Base-by-base conservation (phyloP, 176 grass and related monocot genomes). In the Oryza officinalis region DNA sequence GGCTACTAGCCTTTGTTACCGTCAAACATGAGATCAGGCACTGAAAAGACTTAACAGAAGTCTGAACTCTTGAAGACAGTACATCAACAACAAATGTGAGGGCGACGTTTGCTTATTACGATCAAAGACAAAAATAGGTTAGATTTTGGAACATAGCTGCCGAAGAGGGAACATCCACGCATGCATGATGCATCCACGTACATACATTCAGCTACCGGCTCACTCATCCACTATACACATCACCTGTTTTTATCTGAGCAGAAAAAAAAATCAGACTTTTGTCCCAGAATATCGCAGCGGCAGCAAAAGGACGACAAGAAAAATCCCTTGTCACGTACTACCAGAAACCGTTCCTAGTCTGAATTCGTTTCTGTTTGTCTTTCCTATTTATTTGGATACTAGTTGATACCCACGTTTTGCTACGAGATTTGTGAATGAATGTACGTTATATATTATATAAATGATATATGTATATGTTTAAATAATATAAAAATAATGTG, bases 91-190 rank as follows among this genome's bases (percentile, higher is more conserved):
- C 17, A 44, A 37, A 69, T 8, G 2, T 12, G 18, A 37, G 35
- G 22, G 4, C 8, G 49, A 41, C 18, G 71, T 57, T 89, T 81
- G 87, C 78, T 71, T 77, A 11, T 41, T 10, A 71, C 43, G 25
- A 45, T 71, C 78, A 72, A 81, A 81, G 88, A 65, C 83, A 81
- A 10, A 65, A 81, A 65, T 65, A 32, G 64, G 67, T 41, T 64
- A 14, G 30, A 77, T 50, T 65, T 81, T 86, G 66, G 83, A 64
- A 41, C 3, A 49, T 88, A 76, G 86, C 35, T 81, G 74, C 77
- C 32, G 71, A 15, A 47, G 47, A 9, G 88, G 72, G 78, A 70
- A 77, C 83, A 89, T 13, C 41, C 83, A 81, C 76, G 78, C 78
- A 72, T 77, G 77, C 82, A 85, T 52, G 27, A 57, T 27, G 49